These are phyloP conservation scores for Fusarium sp. DNA, from an alignment of 2,329 filamentous ascomycete species.

Conservation along the genomic window DNA sequence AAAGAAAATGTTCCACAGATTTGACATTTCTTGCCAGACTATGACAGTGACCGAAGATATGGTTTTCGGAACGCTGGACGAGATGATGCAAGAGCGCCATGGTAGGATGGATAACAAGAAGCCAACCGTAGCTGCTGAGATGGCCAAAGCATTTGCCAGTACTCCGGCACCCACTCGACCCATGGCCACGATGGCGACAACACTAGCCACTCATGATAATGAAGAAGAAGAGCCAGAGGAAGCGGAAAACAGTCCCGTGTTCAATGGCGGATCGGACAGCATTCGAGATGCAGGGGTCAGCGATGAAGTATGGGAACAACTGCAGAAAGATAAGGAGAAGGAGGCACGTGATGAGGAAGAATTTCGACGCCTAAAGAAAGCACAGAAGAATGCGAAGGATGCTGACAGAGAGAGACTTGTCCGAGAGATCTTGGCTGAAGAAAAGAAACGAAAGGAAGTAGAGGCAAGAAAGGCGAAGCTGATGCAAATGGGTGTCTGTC, in stretches of 20 bases:
- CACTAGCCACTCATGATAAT: not conserved
- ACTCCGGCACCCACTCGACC: not conserved
- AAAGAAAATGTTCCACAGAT: conserved; percentile 61
- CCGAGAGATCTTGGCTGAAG: conserved; percentile 48
- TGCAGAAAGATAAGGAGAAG: conserved; percentile 62
- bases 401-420: conserved; percentile 54
- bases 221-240: not conserved
- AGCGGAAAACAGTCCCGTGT: not conserved
- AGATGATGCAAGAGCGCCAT: conserved; percentile 41
- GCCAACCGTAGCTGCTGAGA: rapidly evolving
- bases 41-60: conserved; percentile 38
- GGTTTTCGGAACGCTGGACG: conserved; percentile 33
- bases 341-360: conserved; percentile 55
- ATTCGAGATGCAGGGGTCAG: conserved; percentile 68
- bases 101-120: conserved; percentile 33
- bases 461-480: conserved; percentile 62
- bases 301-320: conserved; percentile 71
- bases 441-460: conserved; percentile 55
- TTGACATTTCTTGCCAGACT: conserved; percentile 25
- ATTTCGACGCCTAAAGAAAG: conserved; percentile 52
- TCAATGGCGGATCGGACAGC: not conserved
- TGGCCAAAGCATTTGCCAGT: rapidly evolving
- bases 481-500: conserved; percentile 66
- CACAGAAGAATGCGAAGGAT: conserved; percentile 45
- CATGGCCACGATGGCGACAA: not conserved